A percentile compares a stretch with the other conserved stretches of the same genome.
phyloP scores from a whole-genome alignment of 2,329 filamentous ascomycete species.

The Colletotrichum liaoningense region DNA sequence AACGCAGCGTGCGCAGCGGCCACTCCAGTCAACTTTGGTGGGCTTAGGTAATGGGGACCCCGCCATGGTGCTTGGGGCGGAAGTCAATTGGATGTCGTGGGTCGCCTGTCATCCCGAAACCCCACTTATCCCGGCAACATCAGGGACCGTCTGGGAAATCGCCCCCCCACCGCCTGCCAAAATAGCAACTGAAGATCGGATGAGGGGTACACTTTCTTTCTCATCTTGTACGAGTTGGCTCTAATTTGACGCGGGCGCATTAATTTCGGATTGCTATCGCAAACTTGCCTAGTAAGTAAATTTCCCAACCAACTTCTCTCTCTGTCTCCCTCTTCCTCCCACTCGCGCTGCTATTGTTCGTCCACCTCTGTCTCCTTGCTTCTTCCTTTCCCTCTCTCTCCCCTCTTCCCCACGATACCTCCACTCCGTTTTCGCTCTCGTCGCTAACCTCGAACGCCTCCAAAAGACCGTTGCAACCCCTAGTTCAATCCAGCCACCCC shows the following conservation, averaged over 20 bases:
- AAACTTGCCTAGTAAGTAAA: background rate
- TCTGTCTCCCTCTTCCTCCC: background rate
- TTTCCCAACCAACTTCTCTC: background rate
- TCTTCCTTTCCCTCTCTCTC: background rate
- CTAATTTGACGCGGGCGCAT: slow-evolving; percentile 17
- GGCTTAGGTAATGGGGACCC: background rate
- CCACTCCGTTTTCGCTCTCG: background rate
- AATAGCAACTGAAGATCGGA: slow-evolving; percentile 22
- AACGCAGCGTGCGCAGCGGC: background rate
- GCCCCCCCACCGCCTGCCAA: slow-evolving; percentile 26
- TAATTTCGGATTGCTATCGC: slow-evolving; percentile 7
- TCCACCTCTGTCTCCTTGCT: background rate
- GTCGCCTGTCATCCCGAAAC: slow-evolving; percentile 24
- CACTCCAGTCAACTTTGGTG: background rate
- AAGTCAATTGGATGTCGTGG: background rate
- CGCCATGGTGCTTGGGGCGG: background rate
- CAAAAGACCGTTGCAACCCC: background rate
- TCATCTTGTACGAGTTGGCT: slow-evolving; percentile 7
- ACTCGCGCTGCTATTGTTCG: background rate
- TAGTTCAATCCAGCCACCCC: background rate
- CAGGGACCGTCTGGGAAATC: background rate
- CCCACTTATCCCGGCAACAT: background rate
- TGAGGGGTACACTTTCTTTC: slow-evolving; percentile 20
- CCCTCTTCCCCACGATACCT: background rate
- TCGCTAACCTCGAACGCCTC: background rate